A percentile compares a stretch with the other conserved stretches of the same genome.
Evolutionary conservation across 2,329 filamentous ascomycete genomes (phyloP).

Genomic region (Cucurbitaria berberidis): DNA sequence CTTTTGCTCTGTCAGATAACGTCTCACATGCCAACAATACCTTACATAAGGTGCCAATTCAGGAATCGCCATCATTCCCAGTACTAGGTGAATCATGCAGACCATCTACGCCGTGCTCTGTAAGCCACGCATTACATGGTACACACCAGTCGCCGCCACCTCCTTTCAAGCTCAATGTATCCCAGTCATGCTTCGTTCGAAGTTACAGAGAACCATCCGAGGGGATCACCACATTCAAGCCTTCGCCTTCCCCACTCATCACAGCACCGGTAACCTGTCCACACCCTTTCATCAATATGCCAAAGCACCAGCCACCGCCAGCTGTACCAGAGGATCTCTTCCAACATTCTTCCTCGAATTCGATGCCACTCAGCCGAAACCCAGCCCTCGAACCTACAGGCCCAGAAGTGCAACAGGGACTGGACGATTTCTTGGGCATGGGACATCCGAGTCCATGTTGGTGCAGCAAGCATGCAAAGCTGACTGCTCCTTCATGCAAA

Average conservation of each 20-base stretch:
- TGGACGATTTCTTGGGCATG: slow-evolving; percentile 24
- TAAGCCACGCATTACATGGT: neutral
- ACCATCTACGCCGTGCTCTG: neutral
- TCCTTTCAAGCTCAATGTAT: neutral
- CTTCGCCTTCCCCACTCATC: neutral
- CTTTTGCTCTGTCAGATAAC: neutral
- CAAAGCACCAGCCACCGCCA: neutral
- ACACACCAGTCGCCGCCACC: neutral
- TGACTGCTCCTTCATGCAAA: neutral
- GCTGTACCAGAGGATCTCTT: neutral
- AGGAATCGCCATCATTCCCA: too few species aligned
- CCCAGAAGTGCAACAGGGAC: slow-evolving; percentile 4
- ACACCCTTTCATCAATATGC: slow-evolving; percentile 8
- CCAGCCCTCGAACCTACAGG: neutral
- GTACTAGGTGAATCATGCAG: too few species aligned
- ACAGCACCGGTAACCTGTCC: slow-evolving; percentile 10
- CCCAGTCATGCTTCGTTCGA: neutral
- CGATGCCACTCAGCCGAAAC: neutral
- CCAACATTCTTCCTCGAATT: neutral
- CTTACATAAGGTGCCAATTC: too few species aligned
- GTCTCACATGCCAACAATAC: neutral
- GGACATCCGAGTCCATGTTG: slow-evolving; percentile 33
- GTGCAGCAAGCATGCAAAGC: slow-evolving; percentile 12
- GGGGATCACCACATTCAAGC: neutral
- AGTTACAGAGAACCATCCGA: neutral